Evolutionary conservation across 2,329 filamentous ascomycete genomes (phyloP).

Genomic region (Arachnomyces sp.): DNA sequence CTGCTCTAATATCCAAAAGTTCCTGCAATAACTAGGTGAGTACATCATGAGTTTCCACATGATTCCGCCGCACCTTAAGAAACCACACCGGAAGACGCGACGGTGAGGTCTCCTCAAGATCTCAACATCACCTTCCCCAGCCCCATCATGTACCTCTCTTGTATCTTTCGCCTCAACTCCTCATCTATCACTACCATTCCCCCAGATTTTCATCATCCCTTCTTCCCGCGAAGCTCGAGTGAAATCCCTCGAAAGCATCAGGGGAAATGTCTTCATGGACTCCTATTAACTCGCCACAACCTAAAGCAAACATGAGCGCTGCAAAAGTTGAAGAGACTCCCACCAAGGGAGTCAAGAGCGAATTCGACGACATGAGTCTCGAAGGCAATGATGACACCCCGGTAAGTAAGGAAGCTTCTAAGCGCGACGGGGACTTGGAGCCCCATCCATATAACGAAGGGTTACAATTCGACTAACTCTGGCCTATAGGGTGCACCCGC

Average conservation of each 20-base stretch:
- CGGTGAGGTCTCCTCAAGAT: not conserved
- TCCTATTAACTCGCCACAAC: conserved; percentile 3
- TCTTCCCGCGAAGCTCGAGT: too few species aligned
- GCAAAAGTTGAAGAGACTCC: not conserved
- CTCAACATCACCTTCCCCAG: not conserved
- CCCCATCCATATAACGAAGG: too few species aligned
- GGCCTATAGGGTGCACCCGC: too few species aligned
- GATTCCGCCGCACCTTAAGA: too few species aligned
- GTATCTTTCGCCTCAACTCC: not conserved
- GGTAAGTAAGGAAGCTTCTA: too few species aligned
- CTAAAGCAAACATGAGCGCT: conserved; percentile 1
- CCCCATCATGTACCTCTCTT: not conserved
- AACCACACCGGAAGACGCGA: too few species aligned
- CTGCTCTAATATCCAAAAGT: too few species aligned
- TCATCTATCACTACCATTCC: not conserved
- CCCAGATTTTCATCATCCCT: not conserved
- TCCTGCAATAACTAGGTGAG: too few species aligned
- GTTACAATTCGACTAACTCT: too few species aligned
- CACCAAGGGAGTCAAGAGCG: not conserved
- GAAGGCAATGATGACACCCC: not conserved
- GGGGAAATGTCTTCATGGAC: conserved; percentile 9
- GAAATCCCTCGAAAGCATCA: not conserved
- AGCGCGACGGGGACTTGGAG: too few species aligned
- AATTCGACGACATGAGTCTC: not conserved
- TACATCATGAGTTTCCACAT: too few species aligned